Conservation (phyloP, 768 basidiomycete species). For the Lactarius hengduanensis region DNA sequence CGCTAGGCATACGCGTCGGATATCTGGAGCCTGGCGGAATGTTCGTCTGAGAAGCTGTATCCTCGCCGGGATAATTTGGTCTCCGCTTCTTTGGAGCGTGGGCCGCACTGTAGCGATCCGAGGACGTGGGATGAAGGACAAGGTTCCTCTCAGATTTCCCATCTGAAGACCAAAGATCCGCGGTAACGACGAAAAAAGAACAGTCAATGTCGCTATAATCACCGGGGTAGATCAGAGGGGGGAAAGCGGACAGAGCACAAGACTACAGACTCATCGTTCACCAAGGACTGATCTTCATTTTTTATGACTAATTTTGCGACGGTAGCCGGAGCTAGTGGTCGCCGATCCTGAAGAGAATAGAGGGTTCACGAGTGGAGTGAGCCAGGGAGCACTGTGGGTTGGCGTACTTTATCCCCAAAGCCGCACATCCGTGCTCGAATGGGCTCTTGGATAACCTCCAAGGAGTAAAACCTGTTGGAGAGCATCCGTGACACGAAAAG, state of each 20-base stretch:
- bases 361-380: constrained; percentile 19
- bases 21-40: constrained; percentile 30
- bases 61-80: constrained; percentile 32
- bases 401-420: constrained; percentile 87
- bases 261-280: constrained; percentile 71
- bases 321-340: constrained; percentile 88
- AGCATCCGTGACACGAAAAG: constrained; percentile 1
- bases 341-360: constrained; percentile 63
- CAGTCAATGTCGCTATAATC: constrained; percentile 70
- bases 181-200: constrained; percentile 86
- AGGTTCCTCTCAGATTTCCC: constrained; percentile 84
- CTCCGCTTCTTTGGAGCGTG: constrained; percentile 36
- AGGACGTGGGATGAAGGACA: constrained; percentile 80
- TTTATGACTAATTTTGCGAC: constrained; percentile 80
- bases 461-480: constrained; percentile 64
- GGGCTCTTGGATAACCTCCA: constrained; percentile 87
- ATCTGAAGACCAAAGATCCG: constrained; percentile 90
- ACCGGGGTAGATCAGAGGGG: constrained; percentile 3
- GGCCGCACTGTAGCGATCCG: constrained; percentile 66
- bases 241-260: background rate
- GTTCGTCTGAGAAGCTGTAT: constrained; percentile 29
- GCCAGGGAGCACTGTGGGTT: constrained; percentile 17
- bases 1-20: constrained; percentile 17
- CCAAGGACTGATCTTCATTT: constrained; percentile 60
- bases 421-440: constrained; percentile 93